These are phyloP conservation scores for Heterobasidion parviporum DNA, from an alignment of 1,284 basidiomycete genomes.

Conservation along the genomic window DNA sequence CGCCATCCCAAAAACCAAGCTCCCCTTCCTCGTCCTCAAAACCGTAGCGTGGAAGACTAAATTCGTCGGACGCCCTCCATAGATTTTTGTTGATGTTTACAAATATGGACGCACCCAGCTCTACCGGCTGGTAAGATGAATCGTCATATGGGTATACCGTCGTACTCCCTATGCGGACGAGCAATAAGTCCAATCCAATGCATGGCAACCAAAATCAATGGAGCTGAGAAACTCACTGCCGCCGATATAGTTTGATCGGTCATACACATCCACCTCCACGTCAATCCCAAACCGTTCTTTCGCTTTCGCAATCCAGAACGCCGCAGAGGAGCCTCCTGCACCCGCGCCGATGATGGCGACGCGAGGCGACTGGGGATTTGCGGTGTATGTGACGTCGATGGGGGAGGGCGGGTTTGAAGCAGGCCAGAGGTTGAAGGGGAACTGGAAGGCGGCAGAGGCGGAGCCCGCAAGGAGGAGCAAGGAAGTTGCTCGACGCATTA, in stretches of 20 bases:
- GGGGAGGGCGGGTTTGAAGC: slow-evolving; percentile 15
- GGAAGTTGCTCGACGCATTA: slow-evolving; percentile 3
- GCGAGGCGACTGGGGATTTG: slow-evolving; percentile 3
- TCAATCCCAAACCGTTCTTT: slow-evolving; percentile 58
- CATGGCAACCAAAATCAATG: slow-evolving; percentile 2
- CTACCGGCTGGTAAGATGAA: slow-evolving; percentile 52
- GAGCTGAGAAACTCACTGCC: slow-evolving; percentile 56
- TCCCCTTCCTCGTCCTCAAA: slow-evolving; percentile 45
- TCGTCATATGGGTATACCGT: slow-evolving; percentile 74
- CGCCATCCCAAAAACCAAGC: slow-evolving; percentile 81
- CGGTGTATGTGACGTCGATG: not conserved
- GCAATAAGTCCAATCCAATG: not conserved
- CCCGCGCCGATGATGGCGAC: slow-evolving; percentile 87
- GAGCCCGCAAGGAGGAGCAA: slow-evolving; percentile 13
- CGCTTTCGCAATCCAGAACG: slow-evolving; percentile 80
- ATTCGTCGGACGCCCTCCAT: slow-evolving; percentile 73
- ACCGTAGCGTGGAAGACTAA: slow-evolving; percentile 57
- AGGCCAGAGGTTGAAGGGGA: slow-evolving; percentile 38
- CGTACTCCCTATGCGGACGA: slow-evolving; percentile 51
- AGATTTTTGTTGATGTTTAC: slow-evolving; percentile 78
- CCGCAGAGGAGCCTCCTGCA: slow-evolving; percentile 77
- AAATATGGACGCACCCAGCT: slow-evolving; percentile 87
- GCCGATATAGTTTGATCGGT: slow-evolving; percentile 68
- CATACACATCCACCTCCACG: slow-evolving; percentile 78
- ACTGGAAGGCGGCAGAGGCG: slow-evolving; percentile 34